A percentile compares a stretch with the other conserved stretches of the same genome.
Conservation (phyloP, 2,329 filamentous ascomycete species). For the Aspergillus unguis region DNA sequence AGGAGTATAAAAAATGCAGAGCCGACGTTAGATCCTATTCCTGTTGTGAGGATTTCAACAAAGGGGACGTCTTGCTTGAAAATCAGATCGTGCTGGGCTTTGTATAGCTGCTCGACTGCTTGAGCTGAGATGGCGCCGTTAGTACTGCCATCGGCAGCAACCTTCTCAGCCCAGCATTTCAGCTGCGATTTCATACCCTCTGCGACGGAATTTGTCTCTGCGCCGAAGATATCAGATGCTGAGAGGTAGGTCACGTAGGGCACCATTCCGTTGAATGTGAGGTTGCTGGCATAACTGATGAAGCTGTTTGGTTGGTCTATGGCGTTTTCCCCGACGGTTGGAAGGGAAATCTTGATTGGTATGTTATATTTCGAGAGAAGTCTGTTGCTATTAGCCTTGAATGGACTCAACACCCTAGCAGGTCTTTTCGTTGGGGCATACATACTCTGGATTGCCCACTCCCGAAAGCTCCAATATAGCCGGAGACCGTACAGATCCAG, state of each 20-base stretch:
- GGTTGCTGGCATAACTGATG: slow-evolving; percentile 3
- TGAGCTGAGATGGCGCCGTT: not conserved
- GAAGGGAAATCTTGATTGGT: slow-evolving; percentile 24
- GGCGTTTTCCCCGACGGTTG: slow-evolving; percentile 49
- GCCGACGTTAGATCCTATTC: slow-evolving; percentile 12
- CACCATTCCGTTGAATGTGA: not conserved
- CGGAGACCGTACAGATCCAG: slow-evolving; percentile 56
- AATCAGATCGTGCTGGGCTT: slow-evolving; percentile 21
- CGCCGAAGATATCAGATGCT: not conserved
- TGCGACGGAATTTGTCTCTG: not conserved
- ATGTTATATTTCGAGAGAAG: slow-evolving; percentile 27
- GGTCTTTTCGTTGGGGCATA: not conserved
- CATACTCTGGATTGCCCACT: slow-evolving; percentile 45
- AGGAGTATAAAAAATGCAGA: slow-evolving; percentile 23
- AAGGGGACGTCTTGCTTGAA: slow-evolving; percentile 21
- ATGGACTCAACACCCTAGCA: too few species aligned
- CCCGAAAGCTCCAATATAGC: slow-evolving; percentile 60
- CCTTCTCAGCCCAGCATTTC: not conserved
- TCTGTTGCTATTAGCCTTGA: slow-evolving; percentile 10
- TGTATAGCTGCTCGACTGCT: slow-evolving; percentile 4
- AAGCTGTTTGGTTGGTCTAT: slow-evolving; percentile 44
- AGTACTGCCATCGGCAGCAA: not conserved
- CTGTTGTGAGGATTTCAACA: slow-evolving; percentile 21
- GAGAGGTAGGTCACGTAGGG: slow-evolving; percentile 4
- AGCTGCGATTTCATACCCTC: not conserved